Conservation (phyloP, 495 filamentous ascomycete genomes). For the Amniculicola lignicola region DNA sequence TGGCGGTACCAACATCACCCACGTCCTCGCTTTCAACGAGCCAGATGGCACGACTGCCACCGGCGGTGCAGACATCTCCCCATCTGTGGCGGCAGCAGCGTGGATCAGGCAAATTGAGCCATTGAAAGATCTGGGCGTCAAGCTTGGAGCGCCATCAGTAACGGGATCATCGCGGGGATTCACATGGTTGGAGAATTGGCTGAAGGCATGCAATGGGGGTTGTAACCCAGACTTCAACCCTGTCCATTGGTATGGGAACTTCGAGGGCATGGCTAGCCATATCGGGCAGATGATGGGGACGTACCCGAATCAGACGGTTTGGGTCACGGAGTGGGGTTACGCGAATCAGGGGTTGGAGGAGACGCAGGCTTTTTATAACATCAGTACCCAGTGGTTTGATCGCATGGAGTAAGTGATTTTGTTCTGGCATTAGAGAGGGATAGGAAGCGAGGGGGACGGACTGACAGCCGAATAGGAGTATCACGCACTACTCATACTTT, state of each 20-base stretch:
- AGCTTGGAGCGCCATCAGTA: slow-evolving; percentile 40
- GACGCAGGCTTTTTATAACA: slow-evolving; percentile 65
- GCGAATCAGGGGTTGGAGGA: slow-evolving; percentile 47
- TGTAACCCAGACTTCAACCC: slow-evolving; percentile 72
- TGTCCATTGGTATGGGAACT: slow-evolving; percentile 75
- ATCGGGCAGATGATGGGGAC: slow-evolving; percentile 58
- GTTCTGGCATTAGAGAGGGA: neutral
- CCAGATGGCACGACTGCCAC: slow-evolving; percentile 54
- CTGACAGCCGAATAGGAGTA: slow-evolving; percentile 38
- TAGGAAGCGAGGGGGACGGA: neutral
- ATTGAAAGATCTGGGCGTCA: slow-evolving; percentile 48
- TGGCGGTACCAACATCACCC: slow-evolving; percentile 55
- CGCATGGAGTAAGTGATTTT: slow-evolving; percentile 45
- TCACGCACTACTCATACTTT: slow-evolving; percentile 69
- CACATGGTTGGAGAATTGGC: slow-evolving; percentile 61
- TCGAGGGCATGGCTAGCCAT: slow-evolving; percentile 68
- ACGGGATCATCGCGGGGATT: slow-evolving; percentile 49
- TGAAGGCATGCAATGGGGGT: slow-evolving; percentile 48
- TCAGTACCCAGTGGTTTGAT: slow-evolving; percentile 61
- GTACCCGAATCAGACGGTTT: slow-evolving; percentile 60
- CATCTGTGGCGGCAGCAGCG: slow-evolving; percentile 56
- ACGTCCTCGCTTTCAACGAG: slow-evolving; percentile 73
- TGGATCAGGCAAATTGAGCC: slow-evolving; percentile 69
- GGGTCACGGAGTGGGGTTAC: slow-evolving; percentile 71
- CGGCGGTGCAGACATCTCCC: slow-evolving; percentile 59